phyloP scores from a whole-genome alignment of 1,284 basidiomycete genomes.

The Neotropicomus parvogracilis region DNA sequence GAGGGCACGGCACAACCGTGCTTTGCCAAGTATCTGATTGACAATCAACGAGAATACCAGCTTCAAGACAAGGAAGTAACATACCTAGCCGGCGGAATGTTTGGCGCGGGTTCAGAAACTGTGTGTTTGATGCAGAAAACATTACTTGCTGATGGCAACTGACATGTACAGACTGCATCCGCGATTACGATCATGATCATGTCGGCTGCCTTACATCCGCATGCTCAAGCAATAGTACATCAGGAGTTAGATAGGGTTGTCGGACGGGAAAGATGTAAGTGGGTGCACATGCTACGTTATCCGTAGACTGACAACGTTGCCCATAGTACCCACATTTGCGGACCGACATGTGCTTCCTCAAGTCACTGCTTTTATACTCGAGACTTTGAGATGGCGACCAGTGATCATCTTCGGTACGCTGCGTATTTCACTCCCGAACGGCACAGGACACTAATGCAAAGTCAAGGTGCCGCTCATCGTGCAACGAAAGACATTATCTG shows the following conservation, averaged over 20 bases:
- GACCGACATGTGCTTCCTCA: constrained; percentile 3
- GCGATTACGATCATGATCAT: constrained; percentile 4
- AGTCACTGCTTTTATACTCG: constrained; percentile 4
- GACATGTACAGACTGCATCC: constrained; percentile 3
- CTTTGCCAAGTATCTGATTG: constrained; percentile 3
- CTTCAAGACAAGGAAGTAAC: constrained; percentile 1
- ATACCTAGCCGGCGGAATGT: constrained; percentile 8
- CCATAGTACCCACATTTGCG: constrained; percentile 6
- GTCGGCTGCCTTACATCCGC: constrained; percentile 6
- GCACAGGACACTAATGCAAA: background rate
- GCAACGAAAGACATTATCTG: constrained; percentile 7
- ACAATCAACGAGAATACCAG: background rate
- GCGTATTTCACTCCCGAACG: background rate
- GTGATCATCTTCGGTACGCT: constrained; percentile 4
- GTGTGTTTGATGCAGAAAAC: background rate
- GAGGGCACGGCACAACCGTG: constrained; percentile 2
- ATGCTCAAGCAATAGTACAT: constrained; percentile 1
- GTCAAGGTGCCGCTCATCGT: constrained; percentile 3
- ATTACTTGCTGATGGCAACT: background rate
- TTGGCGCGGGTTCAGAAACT: constrained; percentile 9
- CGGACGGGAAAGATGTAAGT: constrained; percentile 5
- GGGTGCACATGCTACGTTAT: background rate
- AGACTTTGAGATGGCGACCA: constrained; percentile 6
- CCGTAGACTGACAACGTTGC: background rate
- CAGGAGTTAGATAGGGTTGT: constrained; percentile 7